Percentiles rank a stretch among this genome's conserved stretches.
phyloP scores from a whole-genome alignment of 2,329 filamentous ascomycete genomes.

The Botrytis galanthina region DNA sequence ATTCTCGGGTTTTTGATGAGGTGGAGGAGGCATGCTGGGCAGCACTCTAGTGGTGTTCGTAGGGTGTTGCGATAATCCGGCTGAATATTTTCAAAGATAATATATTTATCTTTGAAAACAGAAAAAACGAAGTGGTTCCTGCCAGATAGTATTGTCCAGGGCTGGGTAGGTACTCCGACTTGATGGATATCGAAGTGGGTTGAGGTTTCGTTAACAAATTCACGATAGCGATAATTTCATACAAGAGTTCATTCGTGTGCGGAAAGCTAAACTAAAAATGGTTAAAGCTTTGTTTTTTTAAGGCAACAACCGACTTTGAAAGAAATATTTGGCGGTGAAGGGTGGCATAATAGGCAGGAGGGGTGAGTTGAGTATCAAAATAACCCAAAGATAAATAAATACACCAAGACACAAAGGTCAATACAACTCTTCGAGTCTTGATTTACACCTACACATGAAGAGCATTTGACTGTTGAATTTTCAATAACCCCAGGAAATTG shows the following conservation, averaged over 20 bases:
- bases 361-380: not conserved
- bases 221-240: constrained; percentile 15
- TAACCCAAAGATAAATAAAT: not conserved
- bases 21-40: constrained; percentile 69
- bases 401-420: not conserved
- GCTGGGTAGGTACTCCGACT: constrained; percentile 8
- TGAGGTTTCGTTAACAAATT: constrained; percentile 4
- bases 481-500: not conserved
- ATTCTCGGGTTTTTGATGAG: constrained; percentile 98
- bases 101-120: constrained; percentile 15
- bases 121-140: not conserved
- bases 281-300: constrained; percentile 1
- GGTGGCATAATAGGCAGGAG: not conserved
- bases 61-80: not conserved
- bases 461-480: not conserved
- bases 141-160: constrained; percentile 2
- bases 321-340: not conserved
- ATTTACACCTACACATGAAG: not conserved
- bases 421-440: not conserved
- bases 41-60: constrained; percentile 23
- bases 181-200: constrained; percentile 18
- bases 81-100: constrained; percentile 14
- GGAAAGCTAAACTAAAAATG: constrained; percentile 9
- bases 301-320: not conserved
- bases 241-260: constrained; percentile 19